Evolutionary conservation across 306 rosid species (phyloP).

Genomic region (Begonia loranthoides): DNA sequence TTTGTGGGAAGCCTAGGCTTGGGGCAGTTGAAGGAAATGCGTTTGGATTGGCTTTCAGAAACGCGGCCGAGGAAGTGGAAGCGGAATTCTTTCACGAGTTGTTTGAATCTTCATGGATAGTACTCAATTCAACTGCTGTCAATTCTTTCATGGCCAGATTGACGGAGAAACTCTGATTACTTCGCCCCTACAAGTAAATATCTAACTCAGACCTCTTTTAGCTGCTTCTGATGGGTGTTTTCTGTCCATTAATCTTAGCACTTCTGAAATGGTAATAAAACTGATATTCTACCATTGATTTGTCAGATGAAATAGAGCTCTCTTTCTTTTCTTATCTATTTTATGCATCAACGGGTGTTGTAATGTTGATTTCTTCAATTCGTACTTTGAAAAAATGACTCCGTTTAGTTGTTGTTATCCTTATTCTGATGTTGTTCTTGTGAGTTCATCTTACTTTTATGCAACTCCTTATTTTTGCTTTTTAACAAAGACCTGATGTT

Average conservation of each 20-base stretch:
- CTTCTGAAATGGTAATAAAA: slow-evolving; percentile 17
- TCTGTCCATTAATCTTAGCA: slow-evolving; percentile 10
- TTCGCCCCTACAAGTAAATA: slow-evolving; percentile 1
- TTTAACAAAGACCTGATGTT: too few species aligned
- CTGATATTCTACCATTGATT: slow-evolving; percentile 8
- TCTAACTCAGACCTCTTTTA: not conserved
- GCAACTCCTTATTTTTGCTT: too few species aligned
- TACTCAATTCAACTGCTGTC: slow-evolving; percentile 51
- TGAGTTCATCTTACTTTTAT: not conserved
- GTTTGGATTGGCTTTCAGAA: slow-evolving; percentile 71
- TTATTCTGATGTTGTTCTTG: not conserved
- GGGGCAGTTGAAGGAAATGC: slow-evolving; percentile 82
- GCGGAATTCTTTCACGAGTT: slow-evolving; percentile 76
- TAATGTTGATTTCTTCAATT: slow-evolving; percentile 12
- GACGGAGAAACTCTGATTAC: slow-evolving; percentile 63
- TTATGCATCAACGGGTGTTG: slow-evolving; percentile 7
- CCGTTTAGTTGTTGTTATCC: not conserved
- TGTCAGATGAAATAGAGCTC: slow-evolving; percentile 5
- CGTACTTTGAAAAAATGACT: not conserved
- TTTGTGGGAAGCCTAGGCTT: slow-evolving; percentile 89
- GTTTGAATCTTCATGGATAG: slow-evolving; percentile 93
- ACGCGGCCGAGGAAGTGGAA: slow-evolving; percentile 67
- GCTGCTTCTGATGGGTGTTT: too few species aligned
- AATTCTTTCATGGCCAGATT: slow-evolving; percentile 82
- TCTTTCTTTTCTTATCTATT: not conserved